Base-by-base conservation (phyloP, 768 basidiomycete species). In the Neoboletus brunneissimus region DNA sequence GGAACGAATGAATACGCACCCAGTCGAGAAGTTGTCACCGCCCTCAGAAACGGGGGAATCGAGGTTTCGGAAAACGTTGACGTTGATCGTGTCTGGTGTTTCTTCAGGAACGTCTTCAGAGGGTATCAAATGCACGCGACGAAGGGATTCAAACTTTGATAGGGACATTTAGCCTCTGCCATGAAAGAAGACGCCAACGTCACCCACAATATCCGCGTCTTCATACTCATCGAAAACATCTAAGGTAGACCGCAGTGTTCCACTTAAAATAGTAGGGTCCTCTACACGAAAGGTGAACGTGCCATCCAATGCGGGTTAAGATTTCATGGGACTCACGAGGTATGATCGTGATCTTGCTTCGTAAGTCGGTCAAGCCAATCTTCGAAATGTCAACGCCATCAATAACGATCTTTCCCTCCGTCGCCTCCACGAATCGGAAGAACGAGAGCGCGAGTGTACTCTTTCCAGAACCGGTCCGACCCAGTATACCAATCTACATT, bases 361-460 rank as follows among this genome's bases (percentile, higher is more conserved):
- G 82, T 37, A 97, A 77, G 67, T 94, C 91, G 0, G 88, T 88
- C 35, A 95, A 75, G 20, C 92, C 93, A 52, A 94, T 82, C 53
- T 79, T 77, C 29, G 90, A 78, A 56, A 92, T 92, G 62, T 94
- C 88, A 12, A 91, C 47, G n/a, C 78, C 88, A 66, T 94, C 93
- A 37, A 95, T 77, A 5, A 83, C 43, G 51, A 94, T 93, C 8
- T 76, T 77, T 7, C 92, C 92, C 62, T 86, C 78, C 0, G 83
- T 84, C 1, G 92, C 85, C 66, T 95, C 91, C n/a, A 95, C 91
- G 66, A 93, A 91, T 23, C 89, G 82, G 83, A 95, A 93, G 75
- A 94, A 89, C 9, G 88, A 88, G 13, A 94, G 76, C 0, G 91
- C 91, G 13, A 90, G 77, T 2, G 90, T 91, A 62, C 87, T 88